Evolutionary conservation across 2,329 filamentous ascomycete species (phyloP).

Genomic region (Aspergillus niger): DNA sequence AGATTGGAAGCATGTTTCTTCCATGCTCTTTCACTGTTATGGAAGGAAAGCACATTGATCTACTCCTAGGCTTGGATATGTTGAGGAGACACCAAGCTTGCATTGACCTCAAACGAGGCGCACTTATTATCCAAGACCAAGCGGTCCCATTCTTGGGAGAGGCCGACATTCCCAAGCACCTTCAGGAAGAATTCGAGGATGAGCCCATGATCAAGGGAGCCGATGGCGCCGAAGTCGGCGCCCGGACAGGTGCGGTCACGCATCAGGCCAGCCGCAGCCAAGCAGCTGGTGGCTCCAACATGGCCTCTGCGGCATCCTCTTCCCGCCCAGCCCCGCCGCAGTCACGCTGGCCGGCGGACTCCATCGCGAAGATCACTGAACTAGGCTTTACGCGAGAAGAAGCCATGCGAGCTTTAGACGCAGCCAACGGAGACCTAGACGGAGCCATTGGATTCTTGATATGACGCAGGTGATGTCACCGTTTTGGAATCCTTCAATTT

Average conservation of each 20-base stretch:
- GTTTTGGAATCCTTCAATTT: background rate
- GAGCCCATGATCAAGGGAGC: conserved; percentile 85
- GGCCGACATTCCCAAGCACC: conserved; percentile 86
- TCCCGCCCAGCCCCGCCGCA: conserved; percentile 30
- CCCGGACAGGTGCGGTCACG: conserved; percentile 69
- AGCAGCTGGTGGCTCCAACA: conserved; percentile 18
- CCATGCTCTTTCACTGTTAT: conserved; percentile 98
- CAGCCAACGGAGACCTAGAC: conserved; percentile 82
- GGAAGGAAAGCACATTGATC: conserved; percentile 95
- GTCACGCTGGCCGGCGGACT: conserved; percentile 58
- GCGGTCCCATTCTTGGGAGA: conserved; percentile 90
- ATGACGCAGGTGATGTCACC: conserved; percentile 24
- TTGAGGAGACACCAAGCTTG: conserved; percentile 91
- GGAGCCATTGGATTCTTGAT: conserved; percentile 82
- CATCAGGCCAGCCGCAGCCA: conserved; percentile 34
- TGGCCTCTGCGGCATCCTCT: conserved; percentile 21
- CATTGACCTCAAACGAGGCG: conserved; percentile 83
- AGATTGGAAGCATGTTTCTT: conserved; percentile 82
- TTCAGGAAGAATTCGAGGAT: conserved; percentile 68
- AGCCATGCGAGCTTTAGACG: conserved; percentile 78
- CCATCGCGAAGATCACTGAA: conserved; percentile 73
- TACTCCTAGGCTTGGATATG: conserved; percentile 94
- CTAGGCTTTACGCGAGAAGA: conserved; percentile 76
- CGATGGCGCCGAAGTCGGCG: conserved; percentile 85
- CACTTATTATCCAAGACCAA: conserved; percentile 82